phyloP scores from a whole-genome alignment of 2,329 filamentous ascomycete genomes.

The Fusarium ambrosium region DNA sequence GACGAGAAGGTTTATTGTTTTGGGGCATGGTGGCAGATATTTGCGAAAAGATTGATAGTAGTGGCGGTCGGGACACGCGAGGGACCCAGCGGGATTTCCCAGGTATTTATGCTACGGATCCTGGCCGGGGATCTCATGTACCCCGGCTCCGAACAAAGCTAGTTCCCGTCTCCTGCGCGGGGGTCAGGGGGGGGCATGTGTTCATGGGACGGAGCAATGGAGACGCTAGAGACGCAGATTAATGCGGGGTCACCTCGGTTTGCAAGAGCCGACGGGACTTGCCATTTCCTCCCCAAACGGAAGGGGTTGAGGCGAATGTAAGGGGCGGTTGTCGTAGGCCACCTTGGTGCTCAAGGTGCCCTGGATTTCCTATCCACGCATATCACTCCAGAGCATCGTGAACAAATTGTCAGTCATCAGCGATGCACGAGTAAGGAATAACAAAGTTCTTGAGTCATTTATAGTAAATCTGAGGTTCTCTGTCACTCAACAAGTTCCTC shows the following conservation, averaged over 20 bases:
- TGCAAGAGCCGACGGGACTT: background rate
- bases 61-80: background rate
- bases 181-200: background rate
- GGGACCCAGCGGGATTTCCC: background rate
- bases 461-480: background rate
- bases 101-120: background rate
- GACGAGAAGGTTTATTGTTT: background rate
- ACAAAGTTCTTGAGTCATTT: background rate
- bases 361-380: background rate
- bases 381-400: background rate
- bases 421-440: background rate
- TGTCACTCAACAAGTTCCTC: background rate
- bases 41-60: background rate
- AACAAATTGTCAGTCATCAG: background rate
- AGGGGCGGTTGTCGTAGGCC: background rate
- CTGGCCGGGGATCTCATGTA: background rate
- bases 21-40: background rate
- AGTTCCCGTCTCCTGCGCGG: background rate
- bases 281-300: background rate
- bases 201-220: background rate
- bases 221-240: background rate
- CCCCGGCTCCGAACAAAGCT: background rate
- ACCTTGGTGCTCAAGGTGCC: background rate
- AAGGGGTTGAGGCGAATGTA: background rate
- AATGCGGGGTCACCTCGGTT: background rate